Evolutionary conservation across 2,329 filamentous ascomycete genomes (phyloP).

Genomic region (Colletotrichum destructivum): DNA sequence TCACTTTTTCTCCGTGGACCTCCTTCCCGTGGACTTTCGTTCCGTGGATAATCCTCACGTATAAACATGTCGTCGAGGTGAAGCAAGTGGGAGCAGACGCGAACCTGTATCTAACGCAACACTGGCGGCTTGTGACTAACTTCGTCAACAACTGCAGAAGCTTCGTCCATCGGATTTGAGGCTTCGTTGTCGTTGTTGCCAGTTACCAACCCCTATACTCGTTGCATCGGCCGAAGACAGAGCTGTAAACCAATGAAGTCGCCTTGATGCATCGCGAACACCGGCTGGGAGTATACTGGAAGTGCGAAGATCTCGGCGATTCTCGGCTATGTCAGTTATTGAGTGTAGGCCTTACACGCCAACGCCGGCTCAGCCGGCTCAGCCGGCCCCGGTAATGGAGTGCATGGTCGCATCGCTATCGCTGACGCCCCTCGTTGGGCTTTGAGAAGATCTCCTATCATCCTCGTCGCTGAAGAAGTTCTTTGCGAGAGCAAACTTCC

Average conservation of each 20-base stretch:
- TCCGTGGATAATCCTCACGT: background rate
- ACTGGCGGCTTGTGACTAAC: background rate
- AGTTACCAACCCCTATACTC: background rate
- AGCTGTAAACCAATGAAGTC: background rate
- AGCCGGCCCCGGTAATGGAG: too few relatives aligned
- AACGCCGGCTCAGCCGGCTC: background rate
- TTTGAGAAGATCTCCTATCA: background rate
- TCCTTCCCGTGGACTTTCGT: too few relatives aligned
- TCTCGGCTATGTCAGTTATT: background rate
- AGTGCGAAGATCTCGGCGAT: background rate
- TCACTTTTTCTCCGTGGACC: too few relatives aligned
- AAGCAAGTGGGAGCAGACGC: background rate
- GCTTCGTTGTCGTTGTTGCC: background rate
- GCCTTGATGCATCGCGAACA: background rate
- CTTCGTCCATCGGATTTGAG: background rate
- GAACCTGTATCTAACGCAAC: background rate
- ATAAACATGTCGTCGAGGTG: background rate
- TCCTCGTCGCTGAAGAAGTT: background rate
- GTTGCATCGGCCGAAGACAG: too few relatives aligned
- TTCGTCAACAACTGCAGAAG: background rate
- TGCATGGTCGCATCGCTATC: background rate
- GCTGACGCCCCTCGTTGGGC: background rate
- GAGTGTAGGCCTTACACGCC: background rate
- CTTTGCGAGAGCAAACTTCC: background rate
- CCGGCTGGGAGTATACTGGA: background rate